These are phyloP conservation scores for Pisolithus tinctorius DNA, from an alignment of 768 basidiomycete species.

Conservation along the genomic window DNA sequence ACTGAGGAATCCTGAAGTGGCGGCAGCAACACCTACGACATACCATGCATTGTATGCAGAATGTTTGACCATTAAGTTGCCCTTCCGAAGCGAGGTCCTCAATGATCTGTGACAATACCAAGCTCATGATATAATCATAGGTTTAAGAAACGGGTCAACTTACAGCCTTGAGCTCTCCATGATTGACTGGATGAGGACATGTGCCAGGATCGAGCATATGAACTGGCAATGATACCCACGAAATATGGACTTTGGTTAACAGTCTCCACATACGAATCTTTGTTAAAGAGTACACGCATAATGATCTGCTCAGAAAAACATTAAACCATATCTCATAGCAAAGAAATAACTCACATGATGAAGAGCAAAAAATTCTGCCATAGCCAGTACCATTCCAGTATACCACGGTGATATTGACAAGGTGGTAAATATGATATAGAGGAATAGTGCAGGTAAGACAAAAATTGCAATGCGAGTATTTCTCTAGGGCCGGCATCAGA, in stretches of 20 bases:
- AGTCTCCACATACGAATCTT: conserved; percentile 72
- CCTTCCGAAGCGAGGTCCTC: conserved; percentile 88
- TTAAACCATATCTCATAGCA: background rate
- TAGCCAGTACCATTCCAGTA: conserved; percentile 73
- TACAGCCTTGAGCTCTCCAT: conserved; percentile 84
- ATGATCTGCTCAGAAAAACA: conserved; percentile 48
- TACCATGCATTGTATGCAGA: conserved; percentile 95
- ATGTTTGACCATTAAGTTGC: conserved; percentile 89
- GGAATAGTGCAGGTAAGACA: conserved; percentile 65
- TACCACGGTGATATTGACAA: conserved; percentile 85
- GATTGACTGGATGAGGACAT: conserved; percentile 73
- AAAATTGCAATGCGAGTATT: conserved; percentile 82
- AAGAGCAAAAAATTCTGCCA: conserved; percentile 87
- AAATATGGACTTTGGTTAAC: conserved; percentile 90
- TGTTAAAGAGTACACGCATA: conserved; percentile 79
- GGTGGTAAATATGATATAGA: conserved; percentile 81
- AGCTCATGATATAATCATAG: background rate
- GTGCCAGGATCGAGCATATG: conserved; percentile 82
- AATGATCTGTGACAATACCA: conserved; percentile 52
- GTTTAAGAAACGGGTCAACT: conserved; percentile 18
- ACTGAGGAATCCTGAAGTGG: background rate
- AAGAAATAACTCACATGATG: conserved; percentile 68
- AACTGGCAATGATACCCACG: conserved; percentile 80
- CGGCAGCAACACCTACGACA: conserved; percentile 10
- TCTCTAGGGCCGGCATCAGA: conserved; percentile 36